A percentile compares a stretch with the other conserved stretches of the same genome.
phyloP scores from a whole-genome alignment of 306 rosid genomes.

The Fragaria ananassa region DNA sequence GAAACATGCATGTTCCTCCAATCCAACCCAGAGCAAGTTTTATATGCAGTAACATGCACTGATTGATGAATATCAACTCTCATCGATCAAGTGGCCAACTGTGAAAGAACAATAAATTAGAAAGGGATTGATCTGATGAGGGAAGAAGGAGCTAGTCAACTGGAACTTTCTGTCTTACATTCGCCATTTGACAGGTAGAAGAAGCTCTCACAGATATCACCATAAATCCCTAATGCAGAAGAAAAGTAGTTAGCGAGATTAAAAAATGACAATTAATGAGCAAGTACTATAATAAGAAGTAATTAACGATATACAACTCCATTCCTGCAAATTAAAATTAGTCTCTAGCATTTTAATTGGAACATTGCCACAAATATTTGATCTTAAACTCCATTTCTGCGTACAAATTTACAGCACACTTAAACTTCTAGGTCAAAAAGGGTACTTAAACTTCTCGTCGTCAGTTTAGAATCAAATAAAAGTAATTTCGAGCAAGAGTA shows the following conservation, averaged over 20 bases:
- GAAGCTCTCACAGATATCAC: not conserved
- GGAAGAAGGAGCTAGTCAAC: conserved; percentile 8
- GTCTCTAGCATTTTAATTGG: not conserved
- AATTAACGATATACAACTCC: not conserved
- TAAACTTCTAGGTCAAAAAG: not conserved
- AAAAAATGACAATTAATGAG: not conserved
- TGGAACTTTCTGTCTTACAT: not conserved
- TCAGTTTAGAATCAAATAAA: not conserved
- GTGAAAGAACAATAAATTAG: not conserved
- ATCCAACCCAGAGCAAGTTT: not conserved
- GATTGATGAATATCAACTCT: not conserved
- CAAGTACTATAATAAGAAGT: not conserved
- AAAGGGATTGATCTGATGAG: not conserved
- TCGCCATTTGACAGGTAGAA: conserved; percentile 20
- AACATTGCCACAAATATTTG: not conserved
- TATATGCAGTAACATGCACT: not conserved
- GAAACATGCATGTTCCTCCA: conserved; percentile 9
- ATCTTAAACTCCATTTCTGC: not conserved
- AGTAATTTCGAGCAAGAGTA: not conserved
- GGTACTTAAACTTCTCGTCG: not conserved
- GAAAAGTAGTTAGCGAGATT: conserved; percentile 13
- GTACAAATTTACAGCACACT: not conserved
- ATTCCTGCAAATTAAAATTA: not conserved
- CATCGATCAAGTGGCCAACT: conserved; percentile 4
- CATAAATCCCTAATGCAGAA: not conserved